Evolutionary conservation across 352 stramenopile species (phyloP).

Genomic region (Phytopythium sindhum): DNA sequence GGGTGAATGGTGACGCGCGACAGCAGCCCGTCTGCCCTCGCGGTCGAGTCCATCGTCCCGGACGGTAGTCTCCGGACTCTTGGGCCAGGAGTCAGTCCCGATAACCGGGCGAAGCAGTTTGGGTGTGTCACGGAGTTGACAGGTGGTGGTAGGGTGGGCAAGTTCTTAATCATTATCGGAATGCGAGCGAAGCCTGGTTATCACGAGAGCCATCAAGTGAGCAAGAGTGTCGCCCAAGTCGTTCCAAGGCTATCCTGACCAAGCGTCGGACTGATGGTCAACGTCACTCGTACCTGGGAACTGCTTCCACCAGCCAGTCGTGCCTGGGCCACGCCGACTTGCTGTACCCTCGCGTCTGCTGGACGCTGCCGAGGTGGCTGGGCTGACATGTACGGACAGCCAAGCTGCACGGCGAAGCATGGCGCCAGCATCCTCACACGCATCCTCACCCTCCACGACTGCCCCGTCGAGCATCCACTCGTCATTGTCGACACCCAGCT

Average conservation of each 20-base stretch:
- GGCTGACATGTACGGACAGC: not conserved
- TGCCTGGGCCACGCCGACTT: not conserved
- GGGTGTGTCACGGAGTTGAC: not conserved
- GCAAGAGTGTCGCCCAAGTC: not conserved
- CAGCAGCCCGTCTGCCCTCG: not conserved
- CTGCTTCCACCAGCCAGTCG: not conserved
- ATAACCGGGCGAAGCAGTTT: not conserved
- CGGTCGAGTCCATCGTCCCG: not conserved
- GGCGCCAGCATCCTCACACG: not conserved
- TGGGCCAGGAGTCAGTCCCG: not conserved
- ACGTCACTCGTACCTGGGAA: no score
- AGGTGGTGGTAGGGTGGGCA: slow-evolving; percentile 1
- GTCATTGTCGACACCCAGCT: not conserved
- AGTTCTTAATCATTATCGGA: slow-evolving; percentile 1
- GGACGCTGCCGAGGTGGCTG: not conserved
- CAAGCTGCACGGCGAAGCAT: not conserved
- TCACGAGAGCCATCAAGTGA: slow-evolving; percentile 2
- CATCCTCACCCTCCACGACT: not conserved
- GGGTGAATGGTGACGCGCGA: not conserved
- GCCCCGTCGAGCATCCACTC: not conserved
- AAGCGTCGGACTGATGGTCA: not conserved
- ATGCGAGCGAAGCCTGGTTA: slow-evolving; percentile 3
- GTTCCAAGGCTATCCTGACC: not conserved
- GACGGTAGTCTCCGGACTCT: not conserved
- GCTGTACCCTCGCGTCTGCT: not conserved